Conservation (phyloP, 106 monocot species). For the Posidonia australis region DNA sequence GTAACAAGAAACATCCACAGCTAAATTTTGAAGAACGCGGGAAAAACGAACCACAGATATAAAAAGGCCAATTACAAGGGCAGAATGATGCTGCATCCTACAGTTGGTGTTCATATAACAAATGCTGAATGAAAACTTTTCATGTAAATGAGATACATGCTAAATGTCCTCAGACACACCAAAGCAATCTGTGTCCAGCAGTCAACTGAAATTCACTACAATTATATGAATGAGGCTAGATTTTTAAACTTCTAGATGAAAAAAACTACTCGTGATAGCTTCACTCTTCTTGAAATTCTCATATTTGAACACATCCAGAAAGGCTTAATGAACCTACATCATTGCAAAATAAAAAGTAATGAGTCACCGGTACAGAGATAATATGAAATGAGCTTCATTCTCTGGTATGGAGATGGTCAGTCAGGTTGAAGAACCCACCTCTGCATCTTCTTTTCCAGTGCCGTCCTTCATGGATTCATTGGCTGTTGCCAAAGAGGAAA, state of each 20-base stretch:
- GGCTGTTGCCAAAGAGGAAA: not conserved
- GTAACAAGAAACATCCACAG: no score
- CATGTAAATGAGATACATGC: not conserved
- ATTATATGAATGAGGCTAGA: not conserved
- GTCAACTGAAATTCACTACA: not conserved
- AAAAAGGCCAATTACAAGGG: not conserved
- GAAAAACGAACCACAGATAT: no score
- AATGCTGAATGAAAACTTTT: conserved; percentile 2
- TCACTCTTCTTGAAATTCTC: not conserved
- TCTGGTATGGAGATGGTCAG: no score
- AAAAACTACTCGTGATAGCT: not conserved
- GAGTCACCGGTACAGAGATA: not conserved
- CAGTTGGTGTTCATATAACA: not conserved
- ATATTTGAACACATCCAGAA: not conserved
- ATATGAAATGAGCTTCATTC: not conserved
- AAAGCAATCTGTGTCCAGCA: not conserved
- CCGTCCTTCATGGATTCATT: conserved; percentile 11
- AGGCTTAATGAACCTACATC: not conserved
- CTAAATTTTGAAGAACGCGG: no score
- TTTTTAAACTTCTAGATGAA: not conserved
- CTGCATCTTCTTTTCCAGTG: conserved; percentile 6
- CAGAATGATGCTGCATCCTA: not conserved
- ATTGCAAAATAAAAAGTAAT: not conserved
- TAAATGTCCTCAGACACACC: not conserved
- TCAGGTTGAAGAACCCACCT: conserved; percentile 6